Evolutionary conservation across 192 early-diverging fungal genomes (phyloP), one percentile per base, ranked within the genome.

Genomic region (Backusella morwellensis): DNA sequence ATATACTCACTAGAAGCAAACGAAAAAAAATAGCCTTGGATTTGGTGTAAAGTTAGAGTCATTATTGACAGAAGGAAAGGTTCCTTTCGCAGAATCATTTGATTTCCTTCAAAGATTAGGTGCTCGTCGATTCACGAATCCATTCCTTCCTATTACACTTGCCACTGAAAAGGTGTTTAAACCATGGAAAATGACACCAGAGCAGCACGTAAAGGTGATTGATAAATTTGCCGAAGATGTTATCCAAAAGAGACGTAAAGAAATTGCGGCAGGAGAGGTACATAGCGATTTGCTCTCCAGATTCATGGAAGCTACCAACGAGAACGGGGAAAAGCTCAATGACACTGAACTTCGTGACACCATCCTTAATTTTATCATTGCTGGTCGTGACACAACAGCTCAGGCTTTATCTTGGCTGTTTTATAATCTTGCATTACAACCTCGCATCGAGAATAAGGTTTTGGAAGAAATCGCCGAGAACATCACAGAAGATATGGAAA

Each of bases 1-100:
- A 3, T 11, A 59, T 59, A 59, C 21, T 59, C 44, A 29, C 66
- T 44, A 12, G 15, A 44, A 44, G 15, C 3, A 4, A 44, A 44
- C 12, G 4, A 36, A 12, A n/a, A 12, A 42, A 3, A 40, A 44
- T 50, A 84, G 82, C 35, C 66, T 84, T 68, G 82, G 82, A 6
- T 90, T 89, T 78, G 88, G 87, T n/a, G 81, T 82, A 35, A 72
- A 87, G 4, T 75, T 88, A 21, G 72, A 84, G 26, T 73, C 86
- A 29, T 63, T 90, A 8, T 66, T 77, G 32, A 77, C 67, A 44
- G 78, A 79, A 9, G 85, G 75, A 35, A 80, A 82, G 40, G 75
- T 82, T 23, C 77, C 75, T 9, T 89, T 91, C 80, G 89, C 88
- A 0, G 59, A 41, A 3, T 75, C 88, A n/a, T 91, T 90, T 76